Evolutionary conservation across 2,329 filamentous ascomycete species (phyloP), one percentile per base, ranked within the genome.

Genomic region (Diplodia sapinea): DNA sequence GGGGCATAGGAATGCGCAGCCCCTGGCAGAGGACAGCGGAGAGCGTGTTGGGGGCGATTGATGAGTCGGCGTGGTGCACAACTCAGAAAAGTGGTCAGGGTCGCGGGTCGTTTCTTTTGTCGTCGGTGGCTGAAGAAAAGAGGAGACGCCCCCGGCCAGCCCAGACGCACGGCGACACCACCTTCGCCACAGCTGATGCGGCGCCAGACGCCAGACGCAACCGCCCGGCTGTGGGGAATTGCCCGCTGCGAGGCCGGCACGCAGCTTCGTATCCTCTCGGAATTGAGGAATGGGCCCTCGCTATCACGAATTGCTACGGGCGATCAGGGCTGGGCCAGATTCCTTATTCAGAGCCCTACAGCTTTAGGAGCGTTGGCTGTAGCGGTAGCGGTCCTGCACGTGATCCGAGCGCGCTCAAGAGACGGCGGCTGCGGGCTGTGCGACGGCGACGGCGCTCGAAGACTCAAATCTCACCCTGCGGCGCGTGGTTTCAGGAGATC

Each of bases 101-200:
- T 12, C 23, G 33, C 38, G 23, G 15, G 56, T 17, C 15, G 56
- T 23, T 43, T 40, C 55, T 59, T 47, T 61, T 61, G 20, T 61
- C 12, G 38, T 57, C n/a, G 63, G 54, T 65, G 63, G 63, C 63
- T 65, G 50, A 65, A 65, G 63, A 54, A 55, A 56, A 50, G 63
- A 65, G 63, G 51, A 56, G 51, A 55, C 51, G 23, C 23, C 56
- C 56, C 56, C 56, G 38, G 40, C 38, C 56, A 61, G 56, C 56
- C 56, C 38, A 31, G 56, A 12, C 56, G 56, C 40, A 61, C 55
- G 20, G 36, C 55, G 26, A 54, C 50, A 49, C 63, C 26, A 43
- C 38, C 49, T 52, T 66, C 43, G 65, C 65, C 65, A 61, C 65
- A 50, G 65, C 65, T 59, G 54, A 40, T 57, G 64, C 64, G 40